Evolutionary conservation across 2,329 filamentous ascomycete species (phyloP).

Genomic region (Torrubiellomyces zombiae): DNA sequence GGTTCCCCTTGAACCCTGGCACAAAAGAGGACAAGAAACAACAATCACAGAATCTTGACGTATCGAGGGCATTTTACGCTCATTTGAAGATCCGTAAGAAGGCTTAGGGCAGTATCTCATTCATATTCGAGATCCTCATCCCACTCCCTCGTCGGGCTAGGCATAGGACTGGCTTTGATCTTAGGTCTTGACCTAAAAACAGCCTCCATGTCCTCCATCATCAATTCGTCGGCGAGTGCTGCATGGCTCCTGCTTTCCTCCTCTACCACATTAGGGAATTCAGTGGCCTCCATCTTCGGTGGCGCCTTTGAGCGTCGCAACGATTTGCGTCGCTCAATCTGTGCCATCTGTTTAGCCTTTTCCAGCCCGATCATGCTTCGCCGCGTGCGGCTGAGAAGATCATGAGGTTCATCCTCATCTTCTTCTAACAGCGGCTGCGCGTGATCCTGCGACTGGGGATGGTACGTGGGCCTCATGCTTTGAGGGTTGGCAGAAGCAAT

Average conservation of each 20-base stretch:
- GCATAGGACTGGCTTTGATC: conserved; percentile 57
- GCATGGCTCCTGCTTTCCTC: conserved; percentile 19
- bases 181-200: conserved; percentile 76
- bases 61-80: too few species aligned
- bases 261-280: conserved; percentile 32
- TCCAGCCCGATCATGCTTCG: conserved; percentile 47
- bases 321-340: conserved; percentile 37
- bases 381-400: conserved; percentile 40
- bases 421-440: too few species aligned
- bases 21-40: too few species aligned
- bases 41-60: too few species aligned
- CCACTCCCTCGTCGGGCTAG: conserved; percentile 27
- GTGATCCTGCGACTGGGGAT: background rate
- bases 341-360: conserved; percentile 41
- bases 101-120: too few species aligned
- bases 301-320: conserved; percentile 26
- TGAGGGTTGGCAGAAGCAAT: conserved; percentile 5
- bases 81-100: too few species aligned
- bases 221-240: conserved; percentile 50
- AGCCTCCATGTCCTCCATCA: conserved; percentile 60
- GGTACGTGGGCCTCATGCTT: background rate
- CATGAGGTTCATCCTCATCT: conserved; percentile 15
- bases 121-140: too few species aligned
- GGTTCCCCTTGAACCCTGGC: too few species aligned
- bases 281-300: conserved; percentile 23